Conservation (phyloP, 805 yeast species). For the Wickerhamiella parazyma region DNA sequence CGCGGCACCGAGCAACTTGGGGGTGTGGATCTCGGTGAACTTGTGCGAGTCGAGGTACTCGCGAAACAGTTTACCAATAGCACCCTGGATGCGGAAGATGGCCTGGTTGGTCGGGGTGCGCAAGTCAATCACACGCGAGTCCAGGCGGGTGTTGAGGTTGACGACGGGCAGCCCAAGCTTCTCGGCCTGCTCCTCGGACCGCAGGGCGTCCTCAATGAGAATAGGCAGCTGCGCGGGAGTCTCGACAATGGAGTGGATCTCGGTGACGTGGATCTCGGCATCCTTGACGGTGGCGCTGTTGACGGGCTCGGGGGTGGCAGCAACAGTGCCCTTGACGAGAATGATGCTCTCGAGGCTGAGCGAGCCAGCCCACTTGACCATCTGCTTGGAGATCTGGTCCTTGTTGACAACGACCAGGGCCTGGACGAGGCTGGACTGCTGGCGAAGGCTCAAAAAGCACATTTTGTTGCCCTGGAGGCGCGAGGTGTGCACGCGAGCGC, state of each 20-base stretch:
- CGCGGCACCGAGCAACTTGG: conserved; percentile 88
- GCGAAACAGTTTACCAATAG: conserved; percentile 75
- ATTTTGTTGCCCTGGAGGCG: conserved; percentile 95
- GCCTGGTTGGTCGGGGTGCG: conserved; percentile 97
- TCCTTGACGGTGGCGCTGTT: conserved; percentile 87
- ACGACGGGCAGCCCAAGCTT: conserved; percentile 85
- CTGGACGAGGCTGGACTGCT: conserved; percentile 71
- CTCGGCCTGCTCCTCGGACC: conserved; percentile 76
- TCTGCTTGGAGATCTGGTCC: conserved; percentile 69
- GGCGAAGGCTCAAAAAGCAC: conserved; percentile 83
- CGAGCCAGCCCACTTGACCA: conserved; percentile 91
- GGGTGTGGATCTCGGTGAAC: conserved; percentile 90
- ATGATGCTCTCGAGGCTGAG: conserved; percentile 85
- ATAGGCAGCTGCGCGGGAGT: conserved; percentile 90
- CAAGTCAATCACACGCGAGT: conserved; percentile 87
- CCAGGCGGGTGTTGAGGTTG: conserved; percentile 91
- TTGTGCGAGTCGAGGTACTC: conserved; percentile 59
- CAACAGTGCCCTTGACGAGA: conserved; percentile 72
- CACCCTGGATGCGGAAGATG: conserved; percentile 85
- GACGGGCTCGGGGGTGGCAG: conserved; percentile 72
- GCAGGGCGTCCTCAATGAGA: conserved; percentile 88
- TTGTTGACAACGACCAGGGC: conserved; percentile 68
- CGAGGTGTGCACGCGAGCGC: conserved; percentile 88
- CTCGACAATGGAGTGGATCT: conserved; percentile 65
- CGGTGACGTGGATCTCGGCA: conserved; percentile 65